Evolutionary conservation across 352 stramenopile genomes (phyloP), one percentile per base, ranked within the genome.

Genomic region (Pythium dissimile): DNA sequence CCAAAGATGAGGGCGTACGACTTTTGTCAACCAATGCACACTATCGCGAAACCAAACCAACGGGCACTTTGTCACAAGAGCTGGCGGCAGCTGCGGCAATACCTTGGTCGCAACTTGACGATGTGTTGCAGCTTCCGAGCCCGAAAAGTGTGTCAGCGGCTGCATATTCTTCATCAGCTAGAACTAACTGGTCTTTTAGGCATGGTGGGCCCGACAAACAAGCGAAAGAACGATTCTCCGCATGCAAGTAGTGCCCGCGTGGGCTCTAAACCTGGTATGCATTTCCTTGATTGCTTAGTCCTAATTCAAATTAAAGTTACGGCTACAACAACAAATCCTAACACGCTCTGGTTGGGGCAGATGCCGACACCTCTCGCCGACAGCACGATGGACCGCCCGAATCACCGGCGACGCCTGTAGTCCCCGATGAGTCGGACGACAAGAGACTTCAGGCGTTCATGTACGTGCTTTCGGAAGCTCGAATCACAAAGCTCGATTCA

Each of bases 271-370:
- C 41, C 16, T 12, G 3, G 41, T 48, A 24, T 26, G 41, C 8
- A 20, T 18, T 31, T 31, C 41, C 18, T 48, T 10, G 30, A 49
- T 55, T 54, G 20, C 20, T 31, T 21, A 37, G 21, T 26, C 28
- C 23, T 18, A 49, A 16, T 35, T 16, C 20, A 38, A 18, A 58
- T 32, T 23, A 48, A 11, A 27, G 35, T 48, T 64, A 64, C 47
- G 35, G 26, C 56, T 64, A 53, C 47, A 45, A 64, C 47, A 59
- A 47, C 42, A 35, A 59, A 49, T 59, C 57, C 47, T 64, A 64
- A 59, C 49, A 56, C 15, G 24, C 20, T 53, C 24, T 37, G 13
- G 43, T 43, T 47, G 49, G 27, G 46, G 18, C 1, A 24, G 15
- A 21, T 16, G n/a, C 23, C 12, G 15, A 21, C 38, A 12, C 12